phyloP scores from a whole-genome alignment of 179 eudicot species.

The Monotropa hypopitys region DNA sequence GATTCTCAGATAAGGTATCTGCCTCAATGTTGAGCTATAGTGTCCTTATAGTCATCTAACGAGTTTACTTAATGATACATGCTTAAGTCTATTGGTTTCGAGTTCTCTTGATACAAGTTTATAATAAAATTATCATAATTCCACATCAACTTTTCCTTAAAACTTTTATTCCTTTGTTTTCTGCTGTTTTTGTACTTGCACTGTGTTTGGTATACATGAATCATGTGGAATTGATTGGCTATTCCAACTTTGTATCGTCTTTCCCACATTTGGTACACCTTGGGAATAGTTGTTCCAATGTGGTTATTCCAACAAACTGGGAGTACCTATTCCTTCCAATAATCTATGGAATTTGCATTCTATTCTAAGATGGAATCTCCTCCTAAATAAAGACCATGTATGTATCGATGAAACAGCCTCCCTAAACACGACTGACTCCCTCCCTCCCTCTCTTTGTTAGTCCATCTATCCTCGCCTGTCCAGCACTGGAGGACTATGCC shows the following conservation, averaged over 20 bases:
- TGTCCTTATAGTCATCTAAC: not conserved
- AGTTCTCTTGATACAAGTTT: not conserved
- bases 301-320: not conserved
- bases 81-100: not conserved
- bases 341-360: not conserved
- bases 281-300: not conserved
- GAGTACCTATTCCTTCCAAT: not conserved
- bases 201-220: not conserved
- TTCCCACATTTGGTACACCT: not conserved
- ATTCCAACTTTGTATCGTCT: not conserved
- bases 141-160: not conserved
- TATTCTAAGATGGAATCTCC: not conserved
- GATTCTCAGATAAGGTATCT: constrained; percentile 56
- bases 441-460: not conserved
- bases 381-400: not conserved
- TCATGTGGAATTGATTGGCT: not conserved
- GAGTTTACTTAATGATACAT: not conserved
- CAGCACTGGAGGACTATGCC: not conserved
- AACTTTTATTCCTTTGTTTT: not conserved
- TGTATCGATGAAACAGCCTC: not conserved
- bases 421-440: not conserved
- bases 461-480: not conserved
- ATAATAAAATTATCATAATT: not conserved
- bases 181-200: not conserved
- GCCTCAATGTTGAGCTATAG: not conserved